Base-by-base conservation (phyloP, 2,329 filamentous ascomycete genomes). In the Dryadomyces quercivorus region DNA sequence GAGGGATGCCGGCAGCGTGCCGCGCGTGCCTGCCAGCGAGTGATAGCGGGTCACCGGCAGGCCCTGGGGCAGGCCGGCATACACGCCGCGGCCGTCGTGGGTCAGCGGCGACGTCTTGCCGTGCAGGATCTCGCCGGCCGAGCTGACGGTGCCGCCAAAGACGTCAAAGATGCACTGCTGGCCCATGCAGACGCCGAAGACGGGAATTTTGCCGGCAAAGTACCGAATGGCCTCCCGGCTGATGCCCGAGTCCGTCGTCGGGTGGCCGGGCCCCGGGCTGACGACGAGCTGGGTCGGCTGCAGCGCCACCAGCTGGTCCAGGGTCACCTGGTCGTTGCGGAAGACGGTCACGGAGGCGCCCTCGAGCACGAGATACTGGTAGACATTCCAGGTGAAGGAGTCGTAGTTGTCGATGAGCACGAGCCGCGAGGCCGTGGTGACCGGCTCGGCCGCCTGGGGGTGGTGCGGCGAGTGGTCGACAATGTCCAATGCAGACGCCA, bases 321-420 rank as follows among this genome's bases (percentile, higher is more conserved):
- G 70, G 0, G 85, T 85, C 61, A 97, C 84, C 68, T 95, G 83
- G 70, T 98, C 92, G 66, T 98, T 98, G 63, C 93, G 82, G 70
- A 84, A 87, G 20, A 98, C 93, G 4, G 85, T 88, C 51, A 96
- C 93, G 1, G 76, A 86, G 31, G 94, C 93, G 36, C 93, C 93
- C 68, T 97, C 93, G n/a, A 98, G 82, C 7, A 92, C 86, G 1
- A 98, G 82, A 65, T 98, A 98, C 70, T 98, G 94, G 69, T 97
- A 98, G 56, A 98, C 89, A 66, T 98, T 98, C 89, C 91, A 98
- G 56, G 92, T 96, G 69, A 98, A 98, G 3, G 93, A 97, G 70
- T 98, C 93, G 70, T 97, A 98, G 72, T 98, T 98, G 76, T 98
- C 93, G 64, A 98, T 96, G 59, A 98, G 78, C 59, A 98, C 80